Evolutionary conservation across 2,329 filamentous ascomycete genomes (phyloP), one percentile per base, ranked within the genome.

Genomic region (Fusarium kyushuense): DNA sequence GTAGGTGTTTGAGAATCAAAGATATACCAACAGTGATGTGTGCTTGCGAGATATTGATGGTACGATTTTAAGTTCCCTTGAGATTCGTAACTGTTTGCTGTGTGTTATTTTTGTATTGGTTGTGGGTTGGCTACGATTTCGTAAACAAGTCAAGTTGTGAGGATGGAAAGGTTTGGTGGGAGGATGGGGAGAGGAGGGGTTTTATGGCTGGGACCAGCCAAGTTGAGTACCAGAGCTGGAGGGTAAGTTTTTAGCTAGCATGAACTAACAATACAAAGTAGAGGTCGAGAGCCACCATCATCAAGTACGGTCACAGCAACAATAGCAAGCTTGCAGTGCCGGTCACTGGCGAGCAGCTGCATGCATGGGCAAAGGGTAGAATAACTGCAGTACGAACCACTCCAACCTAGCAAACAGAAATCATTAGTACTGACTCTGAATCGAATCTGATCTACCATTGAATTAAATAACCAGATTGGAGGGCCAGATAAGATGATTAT

Each of bases 141-240:
- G 45, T 3, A 48, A 36, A 48, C 17, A 41, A 65, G 36, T 43
- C 36, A 48, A 30, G 35, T 36, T 49, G 46, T 41, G 63, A 46
- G 19, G 48, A 54, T 55, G 56, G 25, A 66, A 69, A 61, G 36
- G 14, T 66, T 58, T 21, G 36, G 16, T 40, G 36, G 40, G 41
- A 43, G 45, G 21, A 23, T 17, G 25, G 45, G 40, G 23, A 52
- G 29, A 10, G n/a, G 19, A 5, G 32, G 19, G 32, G 16, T 52
- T 66, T 69, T 57, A 46, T 45, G 27, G 27, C 9, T 45, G 48
- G 43, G 12, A 3, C 19, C 10, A 10, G 27, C 6, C n/a, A 40
- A 48, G 19, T 16, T 6, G n/a, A 32, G 38, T n/a, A 12, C 27
- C 51, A 54, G 23, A 46, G 23, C 42, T 33, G 32, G 12, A 38